These are phyloP conservation scores for Nakazawaea ambrosiae DNA, from an alignment of 805 yeast species.

Conservation along the genomic window DNA sequence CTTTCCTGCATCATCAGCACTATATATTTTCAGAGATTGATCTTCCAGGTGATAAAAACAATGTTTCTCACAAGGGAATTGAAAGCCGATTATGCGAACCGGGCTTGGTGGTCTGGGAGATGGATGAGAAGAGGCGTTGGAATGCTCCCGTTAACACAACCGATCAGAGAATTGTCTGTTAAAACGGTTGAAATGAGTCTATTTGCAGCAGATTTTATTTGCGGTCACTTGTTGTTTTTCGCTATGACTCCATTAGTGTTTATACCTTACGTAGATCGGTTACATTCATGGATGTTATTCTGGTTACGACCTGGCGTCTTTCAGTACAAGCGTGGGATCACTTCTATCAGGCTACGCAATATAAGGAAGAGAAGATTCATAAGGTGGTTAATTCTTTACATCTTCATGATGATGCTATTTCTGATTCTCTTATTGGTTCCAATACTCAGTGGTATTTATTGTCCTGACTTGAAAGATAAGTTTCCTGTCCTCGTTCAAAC, in stretches of 20 bases:
- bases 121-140: conserved; percentile 37
- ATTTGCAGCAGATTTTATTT: conserved; percentile 40
- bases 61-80: conserved; percentile 34
- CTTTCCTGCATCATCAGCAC: conserved; percentile 32
- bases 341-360: conserved; percentile 13
- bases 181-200: conserved; percentile 37
- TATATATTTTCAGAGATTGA: conserved; percentile 28
- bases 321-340: conserved; percentile 32
- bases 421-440: conserved; percentile 41
- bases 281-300: conserved; percentile 42
- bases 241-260: conserved; percentile 32
- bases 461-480: conserved; percentile 13
- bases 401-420: conserved; percentile 31
- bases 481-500: conserved; percentile 22
- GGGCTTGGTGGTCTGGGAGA: conserved; percentile 50
- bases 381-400: conserved; percentile 25
- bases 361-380: conserved; percentile 32
- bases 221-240: conserved; percentile 36
- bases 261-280: conserved; percentile 39
- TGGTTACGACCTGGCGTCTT: conserved; percentile 37
- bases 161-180: conserved; percentile 37
- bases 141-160: conserved; percentile 32
- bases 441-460: conserved; percentile 24
- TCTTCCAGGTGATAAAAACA: conserved; percentile 26
- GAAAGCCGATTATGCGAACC: conserved; percentile 30